Evolutionary conservation across 306 rosid genomes (phyloP), one percentile per base, ranked within the genome.

Genomic region (Quercus gilva): DNA sequence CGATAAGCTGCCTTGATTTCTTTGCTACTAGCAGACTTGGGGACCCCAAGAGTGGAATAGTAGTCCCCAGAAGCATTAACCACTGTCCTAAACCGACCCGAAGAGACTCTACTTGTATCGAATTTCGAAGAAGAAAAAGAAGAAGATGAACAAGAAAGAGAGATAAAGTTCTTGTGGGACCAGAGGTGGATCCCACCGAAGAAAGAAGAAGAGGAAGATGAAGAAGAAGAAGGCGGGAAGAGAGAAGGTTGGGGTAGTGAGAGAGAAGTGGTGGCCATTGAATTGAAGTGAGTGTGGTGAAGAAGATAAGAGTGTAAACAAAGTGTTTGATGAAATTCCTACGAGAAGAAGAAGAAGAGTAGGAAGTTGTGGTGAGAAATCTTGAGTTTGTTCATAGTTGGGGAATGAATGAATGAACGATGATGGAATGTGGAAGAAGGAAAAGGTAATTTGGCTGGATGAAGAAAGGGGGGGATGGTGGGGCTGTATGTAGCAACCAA

Each of bases 1-100:
- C 99, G 94, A 89, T 94, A 94, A 68, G 99, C 99, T 17, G 97
- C 87, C 82, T 94, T 94, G 78, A 94, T 94, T 84, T 94, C 97
- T 87, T 89, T 94, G 74, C 81, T 55, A 26, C 86, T 57, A 2
- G 99, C 99, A 56, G 97, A 93, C 84, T 94, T 94, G 59, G 90
- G 80, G 75, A 94, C 74, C 15, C 97, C 97, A 55, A 94, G 99
- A 91, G 97, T 90, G 56, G 92, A 13, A 74, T 94, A 94, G 77
- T 92, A 94, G 75, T 92, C 99, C 18, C 91, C 92, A 33, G 99
- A 92, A 77, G 97, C 94, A 56, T 89, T 70, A 58, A 86, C 65
- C 57, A 89, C 90, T 1, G 84, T 43, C 68, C 84, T 84, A 49
- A 74, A 78, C 61, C 97, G 93, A 72, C 87, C 79, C 23, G 79